phyloP scores from a whole-genome alignment of 2,329 filamentous ascomycete species.

The Beauveria bassiana region DNA sequence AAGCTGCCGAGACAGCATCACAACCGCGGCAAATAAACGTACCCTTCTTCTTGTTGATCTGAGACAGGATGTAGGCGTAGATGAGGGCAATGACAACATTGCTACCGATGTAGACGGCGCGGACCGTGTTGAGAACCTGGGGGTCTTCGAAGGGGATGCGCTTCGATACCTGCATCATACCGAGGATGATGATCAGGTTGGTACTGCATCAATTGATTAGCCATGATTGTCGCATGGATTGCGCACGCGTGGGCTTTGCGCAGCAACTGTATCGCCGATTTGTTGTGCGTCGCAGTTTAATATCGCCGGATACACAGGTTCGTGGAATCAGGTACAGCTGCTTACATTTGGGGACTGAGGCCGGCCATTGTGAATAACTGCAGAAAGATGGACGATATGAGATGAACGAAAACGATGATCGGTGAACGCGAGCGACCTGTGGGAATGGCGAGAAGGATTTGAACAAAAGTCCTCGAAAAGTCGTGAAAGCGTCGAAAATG shows the following conservation, averaged over 20 bases:
- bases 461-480: neutral
- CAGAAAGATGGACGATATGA: neutral
- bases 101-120: conserved; percentile 48
- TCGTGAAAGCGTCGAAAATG: neutral
- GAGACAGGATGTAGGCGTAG: conserved; percentile 75
- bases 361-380: conserved; percentile 44
- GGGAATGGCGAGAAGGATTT: neutral
- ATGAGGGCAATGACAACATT: conserved; percentile 77
- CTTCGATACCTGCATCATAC: conserved; percentile 98
- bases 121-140: conserved; percentile 47
- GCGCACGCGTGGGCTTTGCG: neutral
- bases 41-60: conserved; percentile 98
- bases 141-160: conserved; percentile 89
- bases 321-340: neutral
- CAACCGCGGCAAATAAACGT: conserved; percentile 22
- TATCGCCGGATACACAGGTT: neutral
- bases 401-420: neutral
- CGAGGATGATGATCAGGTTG: conserved; percentile 89
- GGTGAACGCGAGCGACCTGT: neutral
- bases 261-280: neutral
- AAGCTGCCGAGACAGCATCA: neutral
- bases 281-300: neutral
- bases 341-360: conserved; percentile 59
- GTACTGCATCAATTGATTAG: conserved; percentile 46
- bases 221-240: neutral